Conservation (phyloP, 2,329 filamentous ascomycete genomes). For the Alternaria hordeiaustralica region DNA sequence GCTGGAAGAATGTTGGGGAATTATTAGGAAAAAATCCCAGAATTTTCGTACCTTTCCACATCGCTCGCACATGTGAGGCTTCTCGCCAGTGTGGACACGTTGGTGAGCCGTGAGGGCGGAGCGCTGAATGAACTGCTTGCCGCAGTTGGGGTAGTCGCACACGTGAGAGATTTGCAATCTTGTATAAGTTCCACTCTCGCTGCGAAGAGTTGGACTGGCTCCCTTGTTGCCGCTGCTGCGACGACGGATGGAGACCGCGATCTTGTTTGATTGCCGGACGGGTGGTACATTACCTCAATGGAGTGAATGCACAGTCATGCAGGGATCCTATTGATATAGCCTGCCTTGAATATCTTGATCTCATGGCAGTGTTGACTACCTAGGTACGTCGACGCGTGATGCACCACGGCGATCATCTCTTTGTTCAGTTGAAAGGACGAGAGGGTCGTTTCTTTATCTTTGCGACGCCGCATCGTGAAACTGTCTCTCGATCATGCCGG, state of each 20-base stretch:
- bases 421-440: not conserved
- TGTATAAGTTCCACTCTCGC: slow-evolving; percentile 32
- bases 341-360: not conserved
- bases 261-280: not conserved
- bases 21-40: not conserved
- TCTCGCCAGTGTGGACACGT: too few relatives aligned
- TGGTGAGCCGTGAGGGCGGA: too few relatives aligned
- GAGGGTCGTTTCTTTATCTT: not conserved
- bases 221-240: slow-evolving; percentile 51
- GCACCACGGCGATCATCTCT: not conserved
- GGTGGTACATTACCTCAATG: not conserved
- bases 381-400: not conserved
- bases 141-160: too few relatives aligned
- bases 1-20: not conserved
- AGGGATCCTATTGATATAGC: not conserved
- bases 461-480: not conserved
- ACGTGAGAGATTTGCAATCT: slow-evolving; percentile 37
- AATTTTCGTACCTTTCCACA: too few relatives aligned
- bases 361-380: not conserved
- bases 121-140: too few relatives aligned
- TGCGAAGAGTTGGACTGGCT: slow-evolving; percentile 52
- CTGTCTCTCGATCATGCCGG: not conserved
- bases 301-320: not conserved
- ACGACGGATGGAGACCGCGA: slow-evolving; percentile 42
- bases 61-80: too few relatives aligned